Percentiles rank a stretch among this genome's conserved stretches.
phyloP scores from a whole-genome alignment of 192 early-diverging fungal genomes.

The Rhizoclosmatium globosum region DNA sequence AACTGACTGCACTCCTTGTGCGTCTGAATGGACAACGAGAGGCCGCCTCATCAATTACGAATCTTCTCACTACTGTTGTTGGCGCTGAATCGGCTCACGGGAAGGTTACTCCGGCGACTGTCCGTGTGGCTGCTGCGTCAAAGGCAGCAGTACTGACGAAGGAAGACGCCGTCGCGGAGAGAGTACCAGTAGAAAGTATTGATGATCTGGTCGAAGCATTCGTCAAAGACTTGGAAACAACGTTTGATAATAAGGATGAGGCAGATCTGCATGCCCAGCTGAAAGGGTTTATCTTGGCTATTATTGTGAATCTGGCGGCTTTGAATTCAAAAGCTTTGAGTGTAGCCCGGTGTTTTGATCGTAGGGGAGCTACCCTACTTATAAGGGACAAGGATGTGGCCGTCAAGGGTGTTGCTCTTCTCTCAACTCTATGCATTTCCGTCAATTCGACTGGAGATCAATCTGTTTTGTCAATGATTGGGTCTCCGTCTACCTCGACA shows the following conservation, averaged over 20 bases:
- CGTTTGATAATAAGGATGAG: background rate
- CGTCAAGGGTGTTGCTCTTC: background rate
- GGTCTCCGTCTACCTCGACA: background rate
- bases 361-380: background rate
- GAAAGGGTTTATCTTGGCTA: background rate
- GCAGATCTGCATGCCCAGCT: background rate
- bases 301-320: background rate
- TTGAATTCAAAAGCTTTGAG: background rate
- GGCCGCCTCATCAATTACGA: background rate
- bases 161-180: background rate
- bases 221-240: too few relatives aligned
- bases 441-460: background rate
- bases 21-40: background rate
- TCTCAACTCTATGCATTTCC: background rate
- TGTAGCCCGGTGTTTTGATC: background rate
- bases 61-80: background rate
- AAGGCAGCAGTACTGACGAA: background rate
- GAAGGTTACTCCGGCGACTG: background rate
- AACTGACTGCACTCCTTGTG: constrained; percentile 9
- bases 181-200: background rate
- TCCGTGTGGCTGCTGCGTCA: background rate
- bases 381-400: constrained; percentile 1
- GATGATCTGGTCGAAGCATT: background rate
- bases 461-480: background rate
- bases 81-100: background rate